A percentile compares a stretch with the other conserved stretches of the same genome.
Conservation (phyloP, 1,284 basidiomycete species). For the Bjerkandera adusta region DNA sequence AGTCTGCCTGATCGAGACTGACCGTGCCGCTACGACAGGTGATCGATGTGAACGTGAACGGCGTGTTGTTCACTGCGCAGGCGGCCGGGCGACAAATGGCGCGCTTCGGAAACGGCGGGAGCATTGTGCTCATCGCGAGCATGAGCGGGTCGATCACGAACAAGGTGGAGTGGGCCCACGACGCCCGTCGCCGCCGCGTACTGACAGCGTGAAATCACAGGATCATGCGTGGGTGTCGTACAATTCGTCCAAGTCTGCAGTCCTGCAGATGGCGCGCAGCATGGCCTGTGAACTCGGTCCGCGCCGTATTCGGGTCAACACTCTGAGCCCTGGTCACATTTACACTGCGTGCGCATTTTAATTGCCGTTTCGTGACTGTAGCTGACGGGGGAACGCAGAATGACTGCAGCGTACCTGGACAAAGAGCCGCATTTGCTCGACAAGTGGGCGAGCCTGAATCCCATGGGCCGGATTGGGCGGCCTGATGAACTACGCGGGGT, state of each 20-base stretch:
- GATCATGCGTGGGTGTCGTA: constrained; percentile 78
- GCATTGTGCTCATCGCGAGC: constrained; percentile 81
- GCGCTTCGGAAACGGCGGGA: constrained; percentile 68
- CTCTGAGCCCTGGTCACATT: constrained; percentile 76
- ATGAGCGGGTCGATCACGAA: constrained; percentile 89
- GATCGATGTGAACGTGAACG: constrained; percentile 73
- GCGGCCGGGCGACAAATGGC: constrained; percentile 78
- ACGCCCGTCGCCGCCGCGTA: neutral
- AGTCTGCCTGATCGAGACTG: neutral
- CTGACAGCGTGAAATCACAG: constrained; percentile 30
- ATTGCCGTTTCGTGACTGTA: neutral
- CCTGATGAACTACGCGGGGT: constrained; percentile 81
- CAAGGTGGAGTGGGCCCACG: constrained; percentile 42
- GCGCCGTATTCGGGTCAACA: constrained; percentile 71
- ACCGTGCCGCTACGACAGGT: constrained; percentile 41
- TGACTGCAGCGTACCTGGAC: constrained; percentile 79
- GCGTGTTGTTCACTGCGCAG: constrained; percentile 77
- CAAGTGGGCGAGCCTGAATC: constrained; percentile 77
- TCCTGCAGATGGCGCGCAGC: constrained; percentile 80
- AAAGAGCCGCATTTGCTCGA: constrained; percentile 62
- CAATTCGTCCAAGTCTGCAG: constrained; percentile 80
- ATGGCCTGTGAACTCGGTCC: constrained; percentile 82
- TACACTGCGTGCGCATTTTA: constrained; percentile 57
- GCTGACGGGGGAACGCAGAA: constrained; percentile 38
- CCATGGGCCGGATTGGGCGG: constrained; percentile 72